phyloP scores from a whole-genome alignment of 306 rosid genomes.

The Quercus parvula region DNA sequence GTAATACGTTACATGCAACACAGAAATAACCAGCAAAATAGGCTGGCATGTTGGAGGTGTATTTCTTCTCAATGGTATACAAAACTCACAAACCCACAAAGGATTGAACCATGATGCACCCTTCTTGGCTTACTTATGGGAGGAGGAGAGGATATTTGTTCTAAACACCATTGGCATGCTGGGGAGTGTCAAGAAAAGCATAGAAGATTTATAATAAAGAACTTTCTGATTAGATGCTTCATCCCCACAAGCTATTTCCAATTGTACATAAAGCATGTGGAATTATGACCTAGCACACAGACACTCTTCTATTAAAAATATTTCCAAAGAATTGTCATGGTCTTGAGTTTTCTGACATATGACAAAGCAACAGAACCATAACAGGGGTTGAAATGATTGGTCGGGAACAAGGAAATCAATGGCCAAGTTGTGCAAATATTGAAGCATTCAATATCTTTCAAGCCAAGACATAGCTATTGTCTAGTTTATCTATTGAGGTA shows the following conservation, averaged over 20 bases:
- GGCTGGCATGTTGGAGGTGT: background rate
- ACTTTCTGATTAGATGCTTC: background rate
- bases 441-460: background rate
- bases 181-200: background rate
- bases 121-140: background rate
- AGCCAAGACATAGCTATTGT: background rate
- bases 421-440: background rate
- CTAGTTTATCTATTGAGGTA: background rate
- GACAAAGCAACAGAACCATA: background rate
- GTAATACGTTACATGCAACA: background rate
- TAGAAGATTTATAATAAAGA: background rate
- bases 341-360: background rate
- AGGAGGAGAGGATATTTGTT: background rate
- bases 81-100: background rate
- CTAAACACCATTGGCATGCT: background rate
- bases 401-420: background rate
- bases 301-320: background rate
- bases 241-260: conserved; percentile 12
- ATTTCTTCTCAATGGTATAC: background rate
- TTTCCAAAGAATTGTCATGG: background rate
- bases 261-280: background rate
- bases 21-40: background rate
- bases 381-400: background rate
- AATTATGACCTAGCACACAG: background rate
- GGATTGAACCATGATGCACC: background rate